Evolutionary conservation across 2,329 filamentous ascomycete genomes (phyloP).

Genomic region (Hirsutella rhossiliensis): DNA sequence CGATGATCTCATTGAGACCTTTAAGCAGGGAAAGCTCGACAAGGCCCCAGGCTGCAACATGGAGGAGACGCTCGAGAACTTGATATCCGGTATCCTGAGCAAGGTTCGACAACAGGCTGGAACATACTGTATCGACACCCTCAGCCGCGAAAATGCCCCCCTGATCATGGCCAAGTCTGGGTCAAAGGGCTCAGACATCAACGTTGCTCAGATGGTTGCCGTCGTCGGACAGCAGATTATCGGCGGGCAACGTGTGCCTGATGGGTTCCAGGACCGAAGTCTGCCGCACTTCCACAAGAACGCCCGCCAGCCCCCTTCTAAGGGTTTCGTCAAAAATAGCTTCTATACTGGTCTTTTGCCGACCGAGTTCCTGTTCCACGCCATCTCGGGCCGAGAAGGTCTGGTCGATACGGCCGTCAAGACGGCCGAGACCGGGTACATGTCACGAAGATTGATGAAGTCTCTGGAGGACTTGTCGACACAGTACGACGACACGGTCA

Average conservation of each 20-base stretch:
- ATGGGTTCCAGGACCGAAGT: constrained; percentile 93
- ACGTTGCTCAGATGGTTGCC: constrained; percentile 98
- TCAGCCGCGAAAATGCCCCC: constrained; percentile 86
- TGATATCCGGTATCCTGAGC: constrained; percentile 81
- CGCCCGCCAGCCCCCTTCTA: constrained; percentile 80
- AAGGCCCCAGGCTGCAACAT: constrained; percentile 84
- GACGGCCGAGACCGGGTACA: constrained; percentile 97
- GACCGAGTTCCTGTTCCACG: constrained; percentile 94
- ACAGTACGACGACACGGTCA: constrained; percentile 87
- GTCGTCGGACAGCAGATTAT: constrained; percentile 98
- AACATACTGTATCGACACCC: constrained; percentile 76
- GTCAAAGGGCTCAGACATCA: constrained; percentile 94
- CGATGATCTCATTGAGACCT: constrained; percentile 71
- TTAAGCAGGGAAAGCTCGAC: constrained; percentile 67
- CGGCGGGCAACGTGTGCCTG: constrained; percentile 77
- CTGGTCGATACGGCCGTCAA: constrained; percentile 98
- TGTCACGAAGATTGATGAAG: constrained; percentile 97
- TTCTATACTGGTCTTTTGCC: constrained; percentile 89
- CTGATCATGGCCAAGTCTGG: constrained; percentile 96
- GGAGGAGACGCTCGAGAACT: constrained; percentile 83
- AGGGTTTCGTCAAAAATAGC: constrained; percentile 93
- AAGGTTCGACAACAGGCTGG: constrained; percentile 87
- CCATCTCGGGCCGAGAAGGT: constrained; percentile 96
- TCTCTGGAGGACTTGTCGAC: constrained; percentile 89
- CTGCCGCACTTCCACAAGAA: constrained; percentile 94